These are phyloP conservation scores for Hyparrhenia diplandra DNA, from an alignment of 176 grass and related monocot species.

Conservation along the genomic window DNA sequence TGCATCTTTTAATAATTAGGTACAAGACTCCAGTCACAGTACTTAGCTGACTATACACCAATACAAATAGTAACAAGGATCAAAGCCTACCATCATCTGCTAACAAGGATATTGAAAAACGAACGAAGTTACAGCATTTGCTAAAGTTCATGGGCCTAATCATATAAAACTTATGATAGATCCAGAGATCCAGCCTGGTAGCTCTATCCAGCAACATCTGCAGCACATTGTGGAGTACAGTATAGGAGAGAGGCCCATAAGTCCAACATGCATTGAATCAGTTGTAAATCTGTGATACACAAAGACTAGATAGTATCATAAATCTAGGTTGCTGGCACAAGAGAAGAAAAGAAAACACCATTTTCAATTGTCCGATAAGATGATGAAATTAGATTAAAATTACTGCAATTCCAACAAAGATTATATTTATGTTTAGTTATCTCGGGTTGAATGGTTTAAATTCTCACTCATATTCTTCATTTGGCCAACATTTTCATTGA, in stretches of 20 bases:
- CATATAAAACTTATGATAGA: conserved; percentile 19
- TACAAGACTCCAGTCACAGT: conserved; percentile 9
- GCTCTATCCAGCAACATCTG: conserved; percentile 8
- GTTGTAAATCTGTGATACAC: background rate
- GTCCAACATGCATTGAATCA: background rate
- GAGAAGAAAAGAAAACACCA: background rate
- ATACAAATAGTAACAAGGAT: background rate
- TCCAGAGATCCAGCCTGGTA: background rate
- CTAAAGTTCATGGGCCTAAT: conserved; percentile 26
- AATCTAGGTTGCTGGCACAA: background rate
- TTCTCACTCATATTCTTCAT: background rate
- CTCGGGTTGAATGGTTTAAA: background rate
- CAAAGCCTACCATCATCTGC: conserved; percentile 9
- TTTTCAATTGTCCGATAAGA: conserved; percentile 18
- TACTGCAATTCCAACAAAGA: background rate
- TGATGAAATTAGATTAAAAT: background rate
- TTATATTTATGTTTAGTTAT: background rate
- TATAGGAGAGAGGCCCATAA: background rate
- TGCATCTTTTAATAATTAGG: conserved; percentile 32
- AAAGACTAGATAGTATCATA: background rate
- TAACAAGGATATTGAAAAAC: conserved; percentile 1
- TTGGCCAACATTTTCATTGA: background rate
- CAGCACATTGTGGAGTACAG: background rate
- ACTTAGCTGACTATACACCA: conserved; percentile 9
- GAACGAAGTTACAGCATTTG: background rate